phyloP scores from a whole-genome alignment of 1,284 basidiomycete genomes.

The Ganoderma lingzhi region DNA sequence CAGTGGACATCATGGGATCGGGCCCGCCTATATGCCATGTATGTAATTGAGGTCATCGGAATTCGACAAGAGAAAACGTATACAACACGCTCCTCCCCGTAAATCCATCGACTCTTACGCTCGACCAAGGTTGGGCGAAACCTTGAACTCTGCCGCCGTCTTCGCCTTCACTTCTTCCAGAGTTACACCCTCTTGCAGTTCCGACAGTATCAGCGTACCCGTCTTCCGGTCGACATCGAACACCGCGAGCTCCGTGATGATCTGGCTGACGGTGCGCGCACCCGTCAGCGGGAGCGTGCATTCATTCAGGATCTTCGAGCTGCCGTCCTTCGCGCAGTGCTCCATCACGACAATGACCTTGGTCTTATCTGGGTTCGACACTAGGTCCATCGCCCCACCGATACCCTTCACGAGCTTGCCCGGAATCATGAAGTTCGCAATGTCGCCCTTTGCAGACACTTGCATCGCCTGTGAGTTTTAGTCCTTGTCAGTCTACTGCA shows the following conservation, averaged over 20 bases:
- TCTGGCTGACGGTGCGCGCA: conserved; percentile 85
- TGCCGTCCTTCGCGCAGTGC: conserved; percentile 91
- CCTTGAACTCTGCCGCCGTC: conserved; percentile 85
- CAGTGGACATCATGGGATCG: conserved; percentile 10
- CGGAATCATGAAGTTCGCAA: conserved; percentile 99
- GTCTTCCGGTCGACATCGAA: conserved; percentile 87
- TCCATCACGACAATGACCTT: conserved; percentile 92
- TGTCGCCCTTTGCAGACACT: conserved; percentile 92
- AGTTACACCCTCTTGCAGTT: conserved; percentile 85
- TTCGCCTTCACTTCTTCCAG: conserved; percentile 89
- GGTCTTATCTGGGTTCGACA: conserved; percentile 93
- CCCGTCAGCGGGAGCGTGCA: conserved; percentile 92
- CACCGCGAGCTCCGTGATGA: conserved; percentile 94
- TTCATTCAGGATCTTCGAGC: conserved; percentile 87
- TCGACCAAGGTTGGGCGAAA: conserved; percentile 46
- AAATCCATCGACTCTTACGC: conserved; percentile 29
- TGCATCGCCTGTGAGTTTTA: conserved; percentile 80
- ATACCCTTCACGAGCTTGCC: conserved; percentile 95
- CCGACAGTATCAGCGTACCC: conserved; percentile 81
- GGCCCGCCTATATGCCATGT: not conserved
- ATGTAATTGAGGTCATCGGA: not conserved
- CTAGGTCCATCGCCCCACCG: conserved; percentile 97
- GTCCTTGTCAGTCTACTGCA: conserved; percentile 21
- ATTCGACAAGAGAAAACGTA: conserved; percentile 13
- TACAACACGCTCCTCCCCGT: conserved; percentile 1